Evolutionary conservation across 2,329 filamentous ascomycete genomes (phyloP).

Genomic region (Dothideomycetidae sp.): DNA sequence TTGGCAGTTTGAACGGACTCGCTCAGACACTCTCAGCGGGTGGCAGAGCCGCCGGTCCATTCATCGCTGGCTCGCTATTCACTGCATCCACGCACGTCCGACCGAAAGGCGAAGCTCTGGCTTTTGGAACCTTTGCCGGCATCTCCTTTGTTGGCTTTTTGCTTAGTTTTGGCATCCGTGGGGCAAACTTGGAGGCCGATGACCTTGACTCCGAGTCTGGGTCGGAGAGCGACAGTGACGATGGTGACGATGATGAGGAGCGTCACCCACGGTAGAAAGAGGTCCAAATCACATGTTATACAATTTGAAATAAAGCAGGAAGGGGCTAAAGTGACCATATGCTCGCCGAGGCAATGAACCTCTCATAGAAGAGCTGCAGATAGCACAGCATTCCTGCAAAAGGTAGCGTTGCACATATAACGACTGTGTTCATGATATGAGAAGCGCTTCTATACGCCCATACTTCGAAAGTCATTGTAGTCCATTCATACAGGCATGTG

Average conservation of each 20-base stretch:
- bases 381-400: too few species aligned
- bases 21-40: conserved; percentile 88
- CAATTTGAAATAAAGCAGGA: too few species aligned
- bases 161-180: conserved; percentile 63
- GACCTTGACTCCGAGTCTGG: conserved; percentile 33
- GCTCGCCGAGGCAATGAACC: too few species aligned
- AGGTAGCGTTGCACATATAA: too few species aligned
- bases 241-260: conserved; percentile 33
- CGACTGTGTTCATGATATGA: too few species aligned
- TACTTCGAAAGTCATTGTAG: too few species aligned
- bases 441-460: too few species aligned
- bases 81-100: conserved; percentile 58
- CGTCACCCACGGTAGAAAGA: background rate
- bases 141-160: conserved; percentile 69
- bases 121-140: conserved; percentile 78
- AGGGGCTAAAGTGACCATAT: too few species aligned
- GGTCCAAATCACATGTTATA: too few species aligned
- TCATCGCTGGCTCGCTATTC: conserved; percentile 76
- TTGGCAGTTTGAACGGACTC: conserved; percentile 83
- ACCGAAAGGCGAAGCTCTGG: conserved; percentile 69
- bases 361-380: too few species aligned
- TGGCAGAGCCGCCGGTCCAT: conserved; percentile 75
- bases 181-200: conserved; percentile 44
- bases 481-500: too few species aligned
- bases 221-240: conserved; percentile 27